Evolutionary conservation across 139 green algal species (phyloP).

Genomic region (Pedinophyceae sp.): DNA sequence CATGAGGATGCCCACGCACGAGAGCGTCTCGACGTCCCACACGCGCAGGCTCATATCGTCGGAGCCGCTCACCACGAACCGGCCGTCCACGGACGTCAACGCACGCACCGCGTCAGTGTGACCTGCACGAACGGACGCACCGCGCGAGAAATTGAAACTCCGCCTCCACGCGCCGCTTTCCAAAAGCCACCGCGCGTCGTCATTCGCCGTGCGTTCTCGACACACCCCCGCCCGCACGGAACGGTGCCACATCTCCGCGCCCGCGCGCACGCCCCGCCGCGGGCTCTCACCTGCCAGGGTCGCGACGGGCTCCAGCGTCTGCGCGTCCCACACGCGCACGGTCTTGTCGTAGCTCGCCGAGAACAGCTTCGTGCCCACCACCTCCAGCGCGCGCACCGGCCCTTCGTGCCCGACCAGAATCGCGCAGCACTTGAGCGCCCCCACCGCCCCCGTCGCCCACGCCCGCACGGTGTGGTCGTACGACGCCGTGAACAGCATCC

Average conservation of each 20-base stretch:
- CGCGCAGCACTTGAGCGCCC: constrained; percentile 57
- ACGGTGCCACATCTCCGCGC: too few relatives aligned
- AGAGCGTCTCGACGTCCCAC: constrained; percentile 62
- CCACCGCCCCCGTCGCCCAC: constrained; percentile 31
- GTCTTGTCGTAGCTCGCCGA: constrained; percentile 85
- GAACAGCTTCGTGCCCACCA: constrained; percentile 56
- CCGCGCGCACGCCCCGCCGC: too few relatives aligned
- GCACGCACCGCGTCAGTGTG: constrained; percentile 80
- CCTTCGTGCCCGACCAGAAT: constrained; percentile 77
- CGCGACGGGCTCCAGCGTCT: too few relatives aligned
- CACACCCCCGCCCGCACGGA: too few relatives aligned
- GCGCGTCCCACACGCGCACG: constrained; percentile 71
- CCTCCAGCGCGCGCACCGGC: constrained; percentile 80
- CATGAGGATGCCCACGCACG: constrained; percentile 63
- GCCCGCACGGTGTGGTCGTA: constrained; percentile 80
- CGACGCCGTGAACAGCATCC: constrained; percentile 58
- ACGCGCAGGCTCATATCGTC: constrained; percentile 66
- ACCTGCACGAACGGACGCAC: too few relatives aligned
- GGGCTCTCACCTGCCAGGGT: too few relatives aligned
- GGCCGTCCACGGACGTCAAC: constrained; percentile 38
- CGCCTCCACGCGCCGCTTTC: too few relatives aligned
- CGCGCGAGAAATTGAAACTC: too few relatives aligned
- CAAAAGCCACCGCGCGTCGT: too few relatives aligned
- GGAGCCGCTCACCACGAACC: constrained; percentile 54
- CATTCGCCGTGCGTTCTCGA: too few relatives aligned